Evolutionary conservation across 148 eudicot genomes (phyloP).

Genomic region (Vaccinium corymbosum): DNA sequence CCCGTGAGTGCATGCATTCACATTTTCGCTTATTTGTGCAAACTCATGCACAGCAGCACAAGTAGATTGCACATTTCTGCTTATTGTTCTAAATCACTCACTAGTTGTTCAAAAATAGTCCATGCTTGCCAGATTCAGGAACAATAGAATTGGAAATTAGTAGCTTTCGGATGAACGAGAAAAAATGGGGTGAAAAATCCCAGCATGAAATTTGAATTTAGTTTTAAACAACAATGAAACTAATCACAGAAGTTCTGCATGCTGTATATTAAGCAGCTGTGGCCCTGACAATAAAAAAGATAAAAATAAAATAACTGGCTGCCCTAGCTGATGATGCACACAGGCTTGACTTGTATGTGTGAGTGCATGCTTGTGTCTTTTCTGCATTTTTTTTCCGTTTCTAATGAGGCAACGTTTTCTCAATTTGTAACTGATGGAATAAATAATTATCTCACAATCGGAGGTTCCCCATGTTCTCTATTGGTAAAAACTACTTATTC

Average conservation of each 20-base stretch:
- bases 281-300: neutral
- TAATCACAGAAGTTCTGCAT: neutral
- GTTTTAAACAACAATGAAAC: neutral
- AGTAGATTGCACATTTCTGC: neutral
- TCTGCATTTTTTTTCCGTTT: neutral
- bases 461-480: conserved; percentile 1
- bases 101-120: neutral
- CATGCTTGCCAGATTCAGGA: neutral
- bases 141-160: neutral
- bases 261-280: conserved; percentile 5
- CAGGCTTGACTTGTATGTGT: neutral
- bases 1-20: neutral
- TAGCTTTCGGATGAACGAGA: neutral
- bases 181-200: neutral
- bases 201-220: neutral
- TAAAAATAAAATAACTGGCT: neutral
- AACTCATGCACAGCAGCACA: neutral
- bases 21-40: neutral
- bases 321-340: neutral
- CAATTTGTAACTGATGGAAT: neutral
- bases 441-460: neutral
- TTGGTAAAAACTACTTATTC: neutral
- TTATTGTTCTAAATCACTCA: neutral
- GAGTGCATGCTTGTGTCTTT: neutral
- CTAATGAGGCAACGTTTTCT: neutral